Evolutionary conservation across 805 yeast species (phyloP).

Genomic region (Ogataea parapolymorpha): DNA sequence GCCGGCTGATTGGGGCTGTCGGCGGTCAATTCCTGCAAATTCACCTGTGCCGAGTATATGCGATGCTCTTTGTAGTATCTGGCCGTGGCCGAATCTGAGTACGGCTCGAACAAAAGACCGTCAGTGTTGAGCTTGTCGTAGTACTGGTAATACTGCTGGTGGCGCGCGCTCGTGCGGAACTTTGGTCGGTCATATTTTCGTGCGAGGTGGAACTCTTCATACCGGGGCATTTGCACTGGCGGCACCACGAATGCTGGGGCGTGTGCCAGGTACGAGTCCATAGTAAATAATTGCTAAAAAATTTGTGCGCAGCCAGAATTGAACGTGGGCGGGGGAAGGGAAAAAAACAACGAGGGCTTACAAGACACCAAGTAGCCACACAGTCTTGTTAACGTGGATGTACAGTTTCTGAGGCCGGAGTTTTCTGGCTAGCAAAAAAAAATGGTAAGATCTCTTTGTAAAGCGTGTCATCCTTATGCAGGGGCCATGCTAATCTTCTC

Average conservation of each 20-base stretch:
- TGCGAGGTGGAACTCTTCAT: slow-evolving; percentile 4
- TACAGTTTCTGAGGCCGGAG: not conserved
- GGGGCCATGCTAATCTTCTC: slow-evolving; percentile 99
- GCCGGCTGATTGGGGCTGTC: not conserved
- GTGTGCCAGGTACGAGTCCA: slow-evolving; percentile 24
- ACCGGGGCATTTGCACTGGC: slow-evolving; percentile 18
- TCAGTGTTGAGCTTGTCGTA: slow-evolving; percentile 24
- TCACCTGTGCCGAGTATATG: slow-evolving; percentile 14
- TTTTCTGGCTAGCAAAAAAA: slow-evolving; percentile 46
- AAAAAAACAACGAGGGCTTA: too few relatives aligned
- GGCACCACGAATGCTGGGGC: slow-evolving; percentile 24
- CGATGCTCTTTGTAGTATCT: slow-evolving; percentile 23
- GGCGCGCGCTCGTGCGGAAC: not conserved
- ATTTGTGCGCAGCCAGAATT: slow-evolving; percentile 1
- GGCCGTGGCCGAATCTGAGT: slow-evolving; percentile 19
- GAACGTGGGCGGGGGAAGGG: slow-evolving; percentile 7
- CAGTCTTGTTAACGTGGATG: not conserved
- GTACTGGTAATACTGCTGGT: slow-evolving; percentile 22
- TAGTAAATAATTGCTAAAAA: slow-evolving; percentile 3
- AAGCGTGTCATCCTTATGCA: slow-evolving; percentile 99
- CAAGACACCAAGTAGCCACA: not conserved
- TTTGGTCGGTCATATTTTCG: slow-evolving; percentile 3
- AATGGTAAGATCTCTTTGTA: slow-evolving; percentile 97
- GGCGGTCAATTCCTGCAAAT: not conserved
- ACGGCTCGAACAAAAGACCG: slow-evolving; percentile 23